Base-by-base conservation (phyloP, 2,329 filamentous ascomycete species). In the Alternaria solani region DNA sequence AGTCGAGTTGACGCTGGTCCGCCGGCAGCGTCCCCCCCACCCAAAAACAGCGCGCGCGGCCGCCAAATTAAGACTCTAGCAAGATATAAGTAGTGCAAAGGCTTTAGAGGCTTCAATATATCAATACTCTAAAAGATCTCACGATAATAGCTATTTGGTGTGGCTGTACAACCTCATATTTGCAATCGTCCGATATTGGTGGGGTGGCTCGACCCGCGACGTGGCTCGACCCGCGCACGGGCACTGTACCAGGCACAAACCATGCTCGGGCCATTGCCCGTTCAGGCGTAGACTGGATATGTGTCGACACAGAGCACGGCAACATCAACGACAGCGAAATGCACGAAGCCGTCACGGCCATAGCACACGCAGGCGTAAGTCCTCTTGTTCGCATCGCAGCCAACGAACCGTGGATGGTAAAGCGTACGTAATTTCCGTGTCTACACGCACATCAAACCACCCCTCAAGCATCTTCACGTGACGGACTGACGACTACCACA, bases 401-500 rank as follows among this genome's bases (percentile, higher is more conserved):
- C 26, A 86, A 86, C 57, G 85, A 88, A 75, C 80, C 83, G 48
- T 88, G 85, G 86, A 87, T 87, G 85, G 85, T 88, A 59, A 88
- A 88, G 71, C 79, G 86, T 81, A 72, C 59, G 77, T 68, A 5
- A 34, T 14, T 12, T 12, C 43, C 41, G 34, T 20, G 23, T 8
- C 20, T 42, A 42, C 12, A 25, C 11, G 12, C 12, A 25, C 11
- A 12, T 42, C 39, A 8, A 8, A 42, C 18, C 9, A 12, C 39
- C 39, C 12, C 11, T 18, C 20, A 23, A 23, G 56, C 14, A 51
- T 43, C 26, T 41, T 32, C 48, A 52, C 30, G 20, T 34, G 20
- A 43, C 8, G 12, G 16, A 20, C 54, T 58, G 11, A 58, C 23
- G 46, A 4, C 18, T 16, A 14, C 16, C 46, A 8, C 54, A 83